Base-by-base conservation (phyloP, 495 filamentous ascomycete genomes). In the Ramalina intermedia region DNA sequence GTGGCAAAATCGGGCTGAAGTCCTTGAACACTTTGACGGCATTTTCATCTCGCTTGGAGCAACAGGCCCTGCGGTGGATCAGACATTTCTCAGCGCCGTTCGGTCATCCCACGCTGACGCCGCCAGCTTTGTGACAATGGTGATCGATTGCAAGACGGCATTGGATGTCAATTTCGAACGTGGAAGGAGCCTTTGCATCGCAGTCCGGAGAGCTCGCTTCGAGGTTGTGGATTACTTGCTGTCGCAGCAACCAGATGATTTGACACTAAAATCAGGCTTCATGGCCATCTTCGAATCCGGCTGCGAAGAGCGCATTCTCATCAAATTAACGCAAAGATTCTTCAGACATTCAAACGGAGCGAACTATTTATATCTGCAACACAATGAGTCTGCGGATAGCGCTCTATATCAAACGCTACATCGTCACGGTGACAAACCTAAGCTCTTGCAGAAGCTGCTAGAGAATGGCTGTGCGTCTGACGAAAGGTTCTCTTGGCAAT, bases 401-500 rank as follows among this genome's bases (percentile, higher is more conserved):
- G 47, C 42, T 21, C 41, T 54, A 11, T 54, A 50, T 37, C 41
- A 48, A 27, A 12, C 26, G 12, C 41, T 54, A 21, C 47, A 54
- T 21, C 52, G 36, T 16, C 47, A 54, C 37, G 13, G 35, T 41
- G 47, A 43, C 16, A 54, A 54, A 42, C 52, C 52, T 13, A 13
- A 29, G 2, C 12, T 54, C 1, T 27, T 54, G 41, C 40, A 54
- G 42, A 17, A 27, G 6, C 47, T 54, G 21, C 42, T 54, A 9
- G 52, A 54, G 35, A 54, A 41, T 18, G 53, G 53, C 14, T 55
- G 53, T 29, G 17, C 13, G 18, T 29, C 48, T 20, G 48, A 55
- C 14, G 17, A 43, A 17, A 29, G 23, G 20, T 55, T 55, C 26
- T 7, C n/a, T n/a, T 55, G 53, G 53, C 16, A 41, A 3, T 51